Evolutionary conservation across 495 filamentous ascomycete genomes (phyloP).

Genomic region (Thermochaetoides thermophila): DNA sequence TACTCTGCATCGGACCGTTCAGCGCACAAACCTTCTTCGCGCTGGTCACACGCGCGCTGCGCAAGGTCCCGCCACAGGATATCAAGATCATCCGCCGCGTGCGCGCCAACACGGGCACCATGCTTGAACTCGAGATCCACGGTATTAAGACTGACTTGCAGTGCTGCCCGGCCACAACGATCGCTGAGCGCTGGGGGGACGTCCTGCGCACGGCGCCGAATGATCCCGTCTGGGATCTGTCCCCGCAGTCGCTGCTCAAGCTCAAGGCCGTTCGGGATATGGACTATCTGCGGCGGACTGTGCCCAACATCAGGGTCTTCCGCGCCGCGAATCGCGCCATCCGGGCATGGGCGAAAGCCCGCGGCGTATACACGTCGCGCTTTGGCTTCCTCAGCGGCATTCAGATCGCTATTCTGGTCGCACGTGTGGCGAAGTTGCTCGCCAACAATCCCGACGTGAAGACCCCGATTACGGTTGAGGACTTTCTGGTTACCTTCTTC

Average conservation of each 20-base stretch:
- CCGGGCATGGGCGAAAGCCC: conserved; percentile 37
- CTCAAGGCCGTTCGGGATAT: conserved; percentile 43
- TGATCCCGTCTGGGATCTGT: conserved; percentile 33
- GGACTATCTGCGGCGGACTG: conserved; percentile 34
- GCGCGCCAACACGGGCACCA: conserved; percentile 34
- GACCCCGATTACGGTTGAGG: conserved; percentile 17
- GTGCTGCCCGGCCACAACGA: conserved; percentile 38
- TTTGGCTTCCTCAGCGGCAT: conserved; percentile 45
- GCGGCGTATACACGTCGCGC: conserved; percentile 41
- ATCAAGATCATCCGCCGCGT: conserved; percentile 38
- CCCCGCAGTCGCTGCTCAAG: conserved; percentile 32
- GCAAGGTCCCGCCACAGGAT: conserved; percentile 23
- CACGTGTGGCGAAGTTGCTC: conserved; percentile 36
- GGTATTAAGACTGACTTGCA: conserved; percentile 41
- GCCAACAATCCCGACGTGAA: conserved; percentile 3
- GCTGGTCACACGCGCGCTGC: conserved; percentile 34
- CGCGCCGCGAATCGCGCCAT: conserved; percentile 36
- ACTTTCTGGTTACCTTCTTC: conserved; percentile 39
- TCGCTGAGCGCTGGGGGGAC: conserved; percentile 29
- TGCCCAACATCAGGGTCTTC: conserved; percentile 37
- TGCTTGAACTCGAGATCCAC: conserved; percentile 38
- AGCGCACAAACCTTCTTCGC: conserved; percentile 40
- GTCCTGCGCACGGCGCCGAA: conserved; percentile 18
- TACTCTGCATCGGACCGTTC: conserved; percentile 42
- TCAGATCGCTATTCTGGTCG: conserved; percentile 42